Conservation (phyloP, 2,329 filamentous ascomycete species). For the Ophiocordyceps sinensis region DNA sequence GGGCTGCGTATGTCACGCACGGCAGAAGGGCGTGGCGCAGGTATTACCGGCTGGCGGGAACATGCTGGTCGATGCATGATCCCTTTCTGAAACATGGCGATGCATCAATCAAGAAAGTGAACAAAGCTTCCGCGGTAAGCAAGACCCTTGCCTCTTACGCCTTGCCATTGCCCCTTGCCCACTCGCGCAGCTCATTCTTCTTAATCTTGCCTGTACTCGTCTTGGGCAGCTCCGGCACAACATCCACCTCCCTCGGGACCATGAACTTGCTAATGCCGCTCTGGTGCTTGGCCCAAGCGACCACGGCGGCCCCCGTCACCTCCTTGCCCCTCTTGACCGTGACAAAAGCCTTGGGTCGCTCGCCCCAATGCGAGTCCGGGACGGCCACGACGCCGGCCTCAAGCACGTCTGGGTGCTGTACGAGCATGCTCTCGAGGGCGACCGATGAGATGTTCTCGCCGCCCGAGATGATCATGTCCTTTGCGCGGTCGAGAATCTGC, state of each 20-base stretch:
- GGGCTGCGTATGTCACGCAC: too few species aligned
- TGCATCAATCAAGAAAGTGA: not conserved
- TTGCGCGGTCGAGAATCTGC: slow-evolving; percentile 85
- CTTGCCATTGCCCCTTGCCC: slow-evolving; percentile 38
- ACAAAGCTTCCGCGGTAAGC: not conserved
- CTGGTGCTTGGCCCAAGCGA: slow-evolving; percentile 72
- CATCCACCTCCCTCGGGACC: slow-evolving; percentile 58
- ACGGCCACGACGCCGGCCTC: slow-evolving; percentile 87
- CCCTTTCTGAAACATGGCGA: not conserved
- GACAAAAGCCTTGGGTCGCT: slow-evolving; percentile 87
- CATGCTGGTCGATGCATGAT: too few species aligned
- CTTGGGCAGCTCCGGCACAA: slow-evolving; percentile 84
- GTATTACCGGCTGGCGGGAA: too few species aligned
- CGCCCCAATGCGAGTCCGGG: slow-evolving; percentile 82
- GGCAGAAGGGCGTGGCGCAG: too few species aligned
- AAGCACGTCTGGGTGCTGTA: slow-evolving; percentile 74
- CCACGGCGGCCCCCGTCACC: slow-evolving; percentile 44
- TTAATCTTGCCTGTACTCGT: slow-evolving; percentile 93
- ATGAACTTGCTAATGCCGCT: slow-evolving; percentile 83
- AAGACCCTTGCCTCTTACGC: not conserved
- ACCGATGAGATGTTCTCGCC: slow-evolving; percentile 96
- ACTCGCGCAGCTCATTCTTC: slow-evolving; percentile 84
- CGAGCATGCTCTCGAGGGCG: slow-evolving; percentile 79
- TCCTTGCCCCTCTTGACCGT: slow-evolving; percentile 57
- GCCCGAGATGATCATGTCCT: slow-evolving; percentile 96